These are phyloP conservation scores for Trichoderma sp. DNA, from an alignment of 2,329 filamentous ascomycete genomes.

Conservation along the genomic window DNA sequence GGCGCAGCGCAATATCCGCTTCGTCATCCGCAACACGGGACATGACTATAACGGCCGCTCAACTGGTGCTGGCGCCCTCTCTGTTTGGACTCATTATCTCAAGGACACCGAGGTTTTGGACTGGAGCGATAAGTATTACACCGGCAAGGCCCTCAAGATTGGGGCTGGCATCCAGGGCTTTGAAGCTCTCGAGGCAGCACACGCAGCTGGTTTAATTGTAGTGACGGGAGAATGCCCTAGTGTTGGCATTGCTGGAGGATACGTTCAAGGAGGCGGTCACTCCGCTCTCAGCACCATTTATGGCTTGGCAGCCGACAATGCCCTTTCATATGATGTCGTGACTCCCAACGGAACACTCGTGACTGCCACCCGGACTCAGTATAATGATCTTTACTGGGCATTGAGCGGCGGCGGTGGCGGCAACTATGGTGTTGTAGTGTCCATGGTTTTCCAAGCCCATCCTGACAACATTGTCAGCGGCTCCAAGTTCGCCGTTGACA, in stretches of 20 bases:
- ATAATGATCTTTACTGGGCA: constrained; percentile 63
- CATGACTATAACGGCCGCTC: constrained; percentile 57
- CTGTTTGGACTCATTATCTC: constrained; percentile 45
- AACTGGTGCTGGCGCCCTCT: constrained; percentile 51
- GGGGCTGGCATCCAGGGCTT: constrained; percentile 56
- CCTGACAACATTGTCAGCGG: constrained; percentile 34
- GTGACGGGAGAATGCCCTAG: constrained; percentile 57
- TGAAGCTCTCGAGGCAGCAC: constrained; percentile 49
- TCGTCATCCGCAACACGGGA: constrained; percentile 55
- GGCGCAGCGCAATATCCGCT: constrained; percentile 44
- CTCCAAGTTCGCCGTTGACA: constrained; percentile 28
- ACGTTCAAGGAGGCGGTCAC: constrained; percentile 61
- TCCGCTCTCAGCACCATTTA: constrained; percentile 51
- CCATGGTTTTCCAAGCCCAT: constrained; percentile 39
- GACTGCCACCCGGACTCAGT: constrained; percentile 42
- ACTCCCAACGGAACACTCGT: constrained; percentile 50
- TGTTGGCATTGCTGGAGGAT: constrained; percentile 64
- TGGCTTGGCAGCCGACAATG: constrained; percentile 61
- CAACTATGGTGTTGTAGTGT: constrained; percentile 45
- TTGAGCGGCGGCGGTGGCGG: constrained; percentile 56
- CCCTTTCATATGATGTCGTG: constrained; percentile 56
- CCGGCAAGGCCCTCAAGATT: constrained; percentile 53
- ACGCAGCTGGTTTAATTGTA: constrained; percentile 47
- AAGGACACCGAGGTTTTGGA: constrained; percentile 44
- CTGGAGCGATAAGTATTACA: constrained; percentile 47